Evolutionary conservation across 1,139 yeast species (phyloP).

Genomic region (Debaryomyces fabryi): DNA sequence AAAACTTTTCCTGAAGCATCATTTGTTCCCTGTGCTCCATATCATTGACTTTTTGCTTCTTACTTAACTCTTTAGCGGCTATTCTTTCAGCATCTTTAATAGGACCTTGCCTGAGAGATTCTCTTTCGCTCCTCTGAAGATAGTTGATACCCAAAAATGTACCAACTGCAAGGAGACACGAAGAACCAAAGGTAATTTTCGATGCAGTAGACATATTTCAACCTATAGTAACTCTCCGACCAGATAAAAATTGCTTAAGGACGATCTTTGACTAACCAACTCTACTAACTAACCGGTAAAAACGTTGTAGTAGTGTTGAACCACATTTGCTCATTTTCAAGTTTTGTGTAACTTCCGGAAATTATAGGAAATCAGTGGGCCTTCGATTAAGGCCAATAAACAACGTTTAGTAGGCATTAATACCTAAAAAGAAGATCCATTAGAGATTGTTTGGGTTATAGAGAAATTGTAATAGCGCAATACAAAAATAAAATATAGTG

Average conservation of each 20-base stretch:
- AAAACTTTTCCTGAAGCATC: slow-evolving; percentile 63
- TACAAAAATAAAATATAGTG: not conserved
- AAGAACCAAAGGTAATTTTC: slow-evolving; percentile 63
- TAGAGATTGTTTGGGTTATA: slow-evolving; percentile 1
- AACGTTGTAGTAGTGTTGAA: slow-evolving; percentile 1
- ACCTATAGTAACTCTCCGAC: not conserved
- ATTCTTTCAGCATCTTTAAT: slow-evolving; percentile 72
- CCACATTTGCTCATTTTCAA: not conserved
- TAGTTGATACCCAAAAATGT: slow-evolving; percentile 69
- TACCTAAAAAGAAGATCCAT: not conserved
- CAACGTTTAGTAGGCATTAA: not conserved
- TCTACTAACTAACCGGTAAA: not conserved
- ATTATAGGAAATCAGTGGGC: slow-evolving; percentile 6
- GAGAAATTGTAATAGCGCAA: not conserved
- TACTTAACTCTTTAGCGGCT: slow-evolving; percentile 41
- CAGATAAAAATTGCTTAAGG: not conserved
- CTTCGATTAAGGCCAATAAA: not conserved
- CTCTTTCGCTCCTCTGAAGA: slow-evolving; percentile 68
- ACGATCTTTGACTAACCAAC: no score
- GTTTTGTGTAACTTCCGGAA: slow-evolving; percentile 5
- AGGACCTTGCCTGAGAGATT: slow-evolving; percentile 76
- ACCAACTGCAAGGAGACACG: slow-evolving; percentile 58
- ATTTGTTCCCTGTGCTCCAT: slow-evolving; percentile 78
- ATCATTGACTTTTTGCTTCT: slow-evolving; percentile 56
- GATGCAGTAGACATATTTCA: slow-evolving; percentile 68